Evolutionary conservation across 768 basidiomycete species (phyloP).

Genomic region (Lactifluus hygrophoroides): DNA sequence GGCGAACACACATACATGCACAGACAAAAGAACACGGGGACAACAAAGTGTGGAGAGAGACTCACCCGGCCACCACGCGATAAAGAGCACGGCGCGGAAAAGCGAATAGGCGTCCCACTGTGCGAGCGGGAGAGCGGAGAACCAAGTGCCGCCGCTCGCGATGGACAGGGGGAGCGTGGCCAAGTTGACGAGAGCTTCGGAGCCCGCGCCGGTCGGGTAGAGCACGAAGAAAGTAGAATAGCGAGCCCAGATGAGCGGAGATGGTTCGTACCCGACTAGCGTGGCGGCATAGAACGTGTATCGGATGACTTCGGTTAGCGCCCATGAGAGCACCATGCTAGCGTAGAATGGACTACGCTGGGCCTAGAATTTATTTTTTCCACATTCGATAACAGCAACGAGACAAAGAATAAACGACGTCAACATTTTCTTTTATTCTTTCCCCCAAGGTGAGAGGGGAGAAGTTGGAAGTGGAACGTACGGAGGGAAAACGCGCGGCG

Average conservation of each 20-base stretch:
- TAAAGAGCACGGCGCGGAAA: constrained; percentile 44
- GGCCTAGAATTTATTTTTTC: constrained; percentile 32
- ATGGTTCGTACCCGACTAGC: constrained; percentile 46
- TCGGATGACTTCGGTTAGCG: constrained; percentile 82
- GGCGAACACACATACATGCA: neutral
- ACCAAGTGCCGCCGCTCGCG: constrained; percentile 24
- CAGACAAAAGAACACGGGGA: neutral
- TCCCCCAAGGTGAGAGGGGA: too few relatives aligned
- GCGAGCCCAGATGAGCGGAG: constrained; percentile 55
- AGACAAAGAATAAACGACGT: too few relatives aligned
- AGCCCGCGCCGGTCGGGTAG: constrained; percentile 89
- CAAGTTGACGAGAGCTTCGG: constrained; percentile 80
- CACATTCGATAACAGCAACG: too few relatives aligned
- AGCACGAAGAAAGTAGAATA: constrained; percentile 91
- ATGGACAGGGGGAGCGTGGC: constrained; percentile 53
- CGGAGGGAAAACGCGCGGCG: constrained; percentile 51
- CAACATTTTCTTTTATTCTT: neutral
- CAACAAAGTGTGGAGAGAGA: constrained; percentile 22
- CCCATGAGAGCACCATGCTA: constrained; percentile 92
- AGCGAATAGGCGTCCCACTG: constrained; percentile 35
- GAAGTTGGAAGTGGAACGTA: constrained; percentile 29
- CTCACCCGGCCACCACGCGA: constrained; percentile 86
- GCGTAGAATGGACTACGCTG: constrained; percentile 73
- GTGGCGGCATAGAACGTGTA: constrained; percentile 78
- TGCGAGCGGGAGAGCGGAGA: constrained; percentile 22